Percentiles rank a stretch among this genome's conserved stretches.
These are phyloP conservation scores for Linderniella brevidens DNA, from an alignment of 257 asterid species.

Conservation along the genomic window DNA sequence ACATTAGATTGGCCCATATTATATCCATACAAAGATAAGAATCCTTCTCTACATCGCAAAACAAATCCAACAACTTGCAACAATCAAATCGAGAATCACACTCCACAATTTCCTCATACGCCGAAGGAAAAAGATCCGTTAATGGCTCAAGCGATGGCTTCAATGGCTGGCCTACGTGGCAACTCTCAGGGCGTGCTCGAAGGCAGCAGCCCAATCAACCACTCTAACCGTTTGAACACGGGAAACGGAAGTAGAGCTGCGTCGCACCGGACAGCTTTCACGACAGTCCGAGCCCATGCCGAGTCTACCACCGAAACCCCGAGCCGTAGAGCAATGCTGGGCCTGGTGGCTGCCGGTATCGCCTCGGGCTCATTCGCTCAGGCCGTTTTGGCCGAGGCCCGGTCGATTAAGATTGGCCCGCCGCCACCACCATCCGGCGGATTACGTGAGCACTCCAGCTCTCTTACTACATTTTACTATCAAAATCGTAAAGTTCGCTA, in stretches of 20 bases:
- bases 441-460: slow-evolving; percentile 42
- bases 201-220: slow-evolving; percentile 57
- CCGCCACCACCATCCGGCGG: slow-evolving; percentile 98
- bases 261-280: slow-evolving; percentile 26
- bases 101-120: not conserved
- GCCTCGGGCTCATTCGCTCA: slow-evolving; percentile 57
- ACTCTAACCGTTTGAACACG: slow-evolving; percentile 34
- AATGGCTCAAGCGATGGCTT: slow-evolving; percentile 66
- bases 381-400: slow-evolving; percentile 70
- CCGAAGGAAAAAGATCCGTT: not conserved
- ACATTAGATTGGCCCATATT: slow-evolving; percentile 3
- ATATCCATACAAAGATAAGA: slow-evolving; percentile 15
- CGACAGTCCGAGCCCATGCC: slow-evolving; percentile 44
- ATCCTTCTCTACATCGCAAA: too few species aligned
- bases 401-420: slow-evolving; percentile 61
- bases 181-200: slow-evolving; percentile 67
- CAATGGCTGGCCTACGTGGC: slow-evolving; percentile 67
- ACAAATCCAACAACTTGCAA: not conserved
- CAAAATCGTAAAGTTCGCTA: too few species aligned
- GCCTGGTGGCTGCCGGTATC: slow-evolving; percentile 66
- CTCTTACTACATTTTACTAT: too few species aligned
- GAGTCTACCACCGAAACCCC: slow-evolving; percentile 44
- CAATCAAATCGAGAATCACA: not conserved
- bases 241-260: slow-evolving; percentile 24
- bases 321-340: slow-evolving; percentile 73